Base-by-base conservation (phyloP, 2,329 filamentous ascomycete species). In the Fusarium sp. region DNA sequence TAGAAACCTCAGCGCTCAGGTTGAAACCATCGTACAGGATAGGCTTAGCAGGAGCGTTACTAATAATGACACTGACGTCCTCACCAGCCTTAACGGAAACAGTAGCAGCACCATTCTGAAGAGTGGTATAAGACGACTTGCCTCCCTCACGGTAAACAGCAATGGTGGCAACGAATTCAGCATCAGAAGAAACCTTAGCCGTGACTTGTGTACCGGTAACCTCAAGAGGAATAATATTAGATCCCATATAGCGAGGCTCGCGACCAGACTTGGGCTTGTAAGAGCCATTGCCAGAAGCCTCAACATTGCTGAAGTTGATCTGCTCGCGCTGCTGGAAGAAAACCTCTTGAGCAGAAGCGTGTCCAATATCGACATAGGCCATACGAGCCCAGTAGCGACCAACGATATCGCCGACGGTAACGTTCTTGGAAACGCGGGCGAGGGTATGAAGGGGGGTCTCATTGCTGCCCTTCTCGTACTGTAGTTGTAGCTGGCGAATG, bases 351-450 rank as follows among this genome's bases (percentile, higher is more conserved):
- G 81, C 81, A 10, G 78, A 77, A 1, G 75, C 59, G 66, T 85
- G 81, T 14, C 81, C 82, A 30, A 85, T 83, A 41, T 85, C 83
- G 11, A 82, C 82, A 62, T 81, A 84, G 7, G 83, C 83, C 84
- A 86, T 86, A 60, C 79, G 79, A 3, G 83, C 83, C 83, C 83
- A 85, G 75, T 85, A 85, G n/a, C 77, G 75, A 4, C 78, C 83
- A 10, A 85, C 79, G 9, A 85, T 75, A 15, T 80, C 77, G 19
- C 81, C 79, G 17, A 78, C 75, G 19, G 72, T 74, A 22, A 75
- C 60, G 32, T 70, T 72, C 9, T 65, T 56, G 3, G 79, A 75
- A 1, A 85, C 73, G 20, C 82, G 78, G 19, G 79, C 75, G 3
- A 85, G 75, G 3, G 79, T 77, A 54, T 85, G 82, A 20, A 85